Base-by-base conservation (phyloP, 208 protist species). In the Trypanosomatidae sp. region DNA sequence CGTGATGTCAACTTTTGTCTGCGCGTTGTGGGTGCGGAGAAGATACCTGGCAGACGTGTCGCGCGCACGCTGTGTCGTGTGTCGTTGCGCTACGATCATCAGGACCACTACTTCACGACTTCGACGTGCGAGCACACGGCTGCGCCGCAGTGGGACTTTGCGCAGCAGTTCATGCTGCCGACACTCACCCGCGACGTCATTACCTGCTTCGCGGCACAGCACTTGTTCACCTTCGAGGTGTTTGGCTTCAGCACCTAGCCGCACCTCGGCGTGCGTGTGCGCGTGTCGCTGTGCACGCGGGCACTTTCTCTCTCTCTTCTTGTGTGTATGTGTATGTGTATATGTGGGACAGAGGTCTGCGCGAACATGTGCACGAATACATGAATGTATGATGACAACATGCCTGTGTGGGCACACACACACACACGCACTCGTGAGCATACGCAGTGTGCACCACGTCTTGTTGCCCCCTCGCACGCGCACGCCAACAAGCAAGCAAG, bases 151-250 rank as follows among this genome's bases (percentile, higher is more conserved):
- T 91, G 78, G 73, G 50, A 59, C 27, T 49, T 78, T n/a, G 62
- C 67, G 35, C 67, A 73, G 44, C 53, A 81, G 26, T 88, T 91
- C 53, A 55, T 85, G 27, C 56, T 91, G 20, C 56, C 55, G 15
- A 57, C 63, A 2, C 26, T 85, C 11, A 69, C 63, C 8, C 26
- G 18, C 10, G 74, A 88, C 23, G 50, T 71, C 13, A 70, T 81
- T 35, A 26, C 24, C 40, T 66, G 50, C 35, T 83, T 81, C 37
- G 65, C 26, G 30, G 56, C 55, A 4, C 46, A 70, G 19, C 62
- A 63, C 11, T 46, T 86, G 7, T 80, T 91, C 47, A 56, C 66
- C 1, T 87, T 87, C 44, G 78, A 87, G 37, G 77, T 91, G 10
- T 88, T 88, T 35, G 76, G 61, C 3, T 88, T 88, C 42, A 66